Base-by-base conservation (phyloP, 1,284 basidiomycete species). In the Chalciporus sp. region DNA sequence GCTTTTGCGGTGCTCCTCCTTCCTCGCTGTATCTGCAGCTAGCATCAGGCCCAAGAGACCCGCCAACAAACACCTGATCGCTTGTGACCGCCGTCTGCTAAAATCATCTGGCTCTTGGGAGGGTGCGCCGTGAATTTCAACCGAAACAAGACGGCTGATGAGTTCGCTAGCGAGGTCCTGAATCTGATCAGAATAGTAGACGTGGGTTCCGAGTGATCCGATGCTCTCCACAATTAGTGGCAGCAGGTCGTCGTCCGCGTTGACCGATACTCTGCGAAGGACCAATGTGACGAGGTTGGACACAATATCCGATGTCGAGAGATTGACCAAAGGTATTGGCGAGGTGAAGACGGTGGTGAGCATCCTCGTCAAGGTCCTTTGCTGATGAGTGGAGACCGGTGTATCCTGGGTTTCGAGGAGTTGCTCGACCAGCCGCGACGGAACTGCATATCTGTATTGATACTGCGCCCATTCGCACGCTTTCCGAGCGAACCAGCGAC, bases 111-210 rank as follows among this genome's bases (percentile, higher is more conserved):
- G 80, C 42, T 77, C 81, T 40, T 70, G 74, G 19, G 71, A 71
- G 31, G 79, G 64, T 7, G 81, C 68, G 14, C 85, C 86, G 59
- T 84, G 85, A 14, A 81, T 76, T 65, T 94, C 90, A 23, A 94
- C 76, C 0, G 79, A 74, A 5, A 83, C 76, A n/a, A 98, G 80
- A 23, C 92, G 85, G 54, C 82, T 83, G 40, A 93, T 84, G 27
- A 96, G 76, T 70, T 97, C 95, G 58, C 86, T 87, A 12, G 92
- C 86, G 49, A 98, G 85, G 70, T 98, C 95, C 67, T 94, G 92
- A 58, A 96, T 92, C 74, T 99, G 96, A 68, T 98, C 96, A 44
- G 93, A 90, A 69, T 98, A 98, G 76, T 97, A 96, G 52, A 96
- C 86, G 68, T 97, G 94, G 7, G 88, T 86, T 29, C 91, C 90